Percentiles rank a stretch among this genome's conserved stretches.
Evolutionary conservation across 305 asterid genomes (phyloP).

Genomic region (Fraxinus angustifolia): DNA sequence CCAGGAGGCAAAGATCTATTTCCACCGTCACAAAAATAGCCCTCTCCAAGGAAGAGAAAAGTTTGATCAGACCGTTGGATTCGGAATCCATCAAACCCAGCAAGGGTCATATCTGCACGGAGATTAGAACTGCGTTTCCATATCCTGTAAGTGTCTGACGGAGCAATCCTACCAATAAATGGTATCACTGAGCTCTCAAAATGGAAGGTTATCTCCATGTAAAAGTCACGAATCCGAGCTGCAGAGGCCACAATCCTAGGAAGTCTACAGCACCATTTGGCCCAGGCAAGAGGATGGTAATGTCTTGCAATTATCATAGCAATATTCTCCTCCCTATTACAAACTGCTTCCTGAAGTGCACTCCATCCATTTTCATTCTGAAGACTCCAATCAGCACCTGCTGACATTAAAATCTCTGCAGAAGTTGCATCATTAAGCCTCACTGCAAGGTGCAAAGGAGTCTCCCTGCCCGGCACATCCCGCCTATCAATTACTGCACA

Average conservation of each 20-base stretch:
- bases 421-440: slow-evolving; percentile 66
- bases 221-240: slow-evolving; percentile 83
- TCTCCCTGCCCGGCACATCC: slow-evolving; percentile 94
- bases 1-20: slow-evolving; percentile 79
- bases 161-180: slow-evolving; percentile 94
- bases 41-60: slow-evolving; percentile 94
- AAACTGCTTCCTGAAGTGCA: slow-evolving; percentile 99
- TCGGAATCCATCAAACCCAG: slow-evolving; percentile 97
- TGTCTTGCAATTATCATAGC: slow-evolving; percentile 96
- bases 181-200: slow-evolving; percentile 99
- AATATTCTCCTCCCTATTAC: slow-evolving; percentile 86
- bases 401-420: slow-evolving; percentile 95
- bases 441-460: slow-evolving; percentile 94
- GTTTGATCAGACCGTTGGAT: slow-evolving; percentile 97
- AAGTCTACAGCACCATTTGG: slow-evolving; percentile 98
- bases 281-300: slow-evolving; percentile 99
- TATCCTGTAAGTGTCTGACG: slow-evolving; percentile 95
- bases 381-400: slow-evolving; percentile 99
- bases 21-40: slow-evolving; percentile 65
- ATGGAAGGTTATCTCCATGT: slow-evolving; percentile 97
- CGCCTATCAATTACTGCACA: slow-evolving; percentile 75
- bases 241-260: slow-evolving; percentile 94
- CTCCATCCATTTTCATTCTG: slow-evolving; percentile 99
- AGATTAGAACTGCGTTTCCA: slow-evolving; percentile 99
- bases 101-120: slow-evolving; percentile 89